Base-by-base conservation (phyloP, 2,329 filamentous ascomycete species). In the Colletotrichum filicis region DNA sequence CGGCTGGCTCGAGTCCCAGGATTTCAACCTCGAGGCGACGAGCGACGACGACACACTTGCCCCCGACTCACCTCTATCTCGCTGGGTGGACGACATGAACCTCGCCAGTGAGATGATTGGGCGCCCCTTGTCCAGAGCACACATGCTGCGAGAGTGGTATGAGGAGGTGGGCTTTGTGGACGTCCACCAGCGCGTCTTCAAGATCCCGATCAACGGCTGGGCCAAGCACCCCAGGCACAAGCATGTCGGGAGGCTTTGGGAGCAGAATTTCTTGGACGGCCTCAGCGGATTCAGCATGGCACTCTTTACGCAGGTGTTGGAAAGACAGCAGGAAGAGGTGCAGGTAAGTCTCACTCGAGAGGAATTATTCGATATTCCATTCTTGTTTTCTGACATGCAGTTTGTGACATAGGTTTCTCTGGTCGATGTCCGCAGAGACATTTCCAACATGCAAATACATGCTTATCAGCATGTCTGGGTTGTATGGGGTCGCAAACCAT, bases 1-100 rank as follows among this genome's bases (percentile, higher is more conserved):
- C 37, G 88, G 88, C 56, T 90, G 86, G 82, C 83, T 90, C 57
- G 88, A 90, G 77, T 86, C 85, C 2, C 87, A 90, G 75, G 88
- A 90, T 75, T 78, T 83, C 12, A 81, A 84, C 68, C 79, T 81
- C 60, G 70, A 74, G 2, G 75, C 85, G 30, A 71, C 75, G 32
- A 86, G 82, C 71, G 88, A 89, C 74, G 87, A 89, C 71, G 83
- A 76, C 26, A 87, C 83, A 6, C 79, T 89, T 61, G 62, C 78
- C 5, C 77, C 77, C 0, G 78, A 85, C 26, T 81, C 80, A 19
- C 78, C 85, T 0, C 74, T 88, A 7, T 76, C 79, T 28, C 76
- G 76, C 6, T 89, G 87, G 81, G 79, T 83, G 19, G 76, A 79
- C 8, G 83, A 87, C 56, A 78, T 88, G 28, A 76, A 81, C 4